Evolutionary conservation across 441 rosid species (phyloP).

Genomic region (Adansonia rubrostipa): DNA sequence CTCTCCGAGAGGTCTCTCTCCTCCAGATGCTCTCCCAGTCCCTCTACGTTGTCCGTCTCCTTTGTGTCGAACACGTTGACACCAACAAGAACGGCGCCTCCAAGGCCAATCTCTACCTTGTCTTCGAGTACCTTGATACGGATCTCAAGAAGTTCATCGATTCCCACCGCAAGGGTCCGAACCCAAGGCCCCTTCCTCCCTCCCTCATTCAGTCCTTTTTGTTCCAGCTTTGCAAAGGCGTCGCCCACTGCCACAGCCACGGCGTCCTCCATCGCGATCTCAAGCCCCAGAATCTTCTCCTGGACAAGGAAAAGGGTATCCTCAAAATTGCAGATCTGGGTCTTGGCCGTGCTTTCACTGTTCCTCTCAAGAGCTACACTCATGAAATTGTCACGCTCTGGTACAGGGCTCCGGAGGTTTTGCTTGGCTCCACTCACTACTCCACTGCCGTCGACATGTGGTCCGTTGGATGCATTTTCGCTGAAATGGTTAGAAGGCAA

Average conservation of each 20-base stretch:
- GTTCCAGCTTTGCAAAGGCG: slow-evolving; percentile 89
- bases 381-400: slow-evolving; percentile 96
- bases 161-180: slow-evolving; percentile 69
- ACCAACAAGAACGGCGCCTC: slow-evolving; percentile 25
- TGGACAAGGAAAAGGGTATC: slow-evolving; percentile 80
- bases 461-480: slow-evolving; percentile 99
- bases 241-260: slow-evolving; percentile 91
- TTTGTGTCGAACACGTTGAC: slow-evolving; percentile 82
- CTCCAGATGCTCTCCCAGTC: slow-evolving; percentile 96
- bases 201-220: slow-evolving; percentile 62
- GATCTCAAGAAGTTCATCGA: slow-evolving; percentile 93
- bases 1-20: slow-evolving; percentile 90
- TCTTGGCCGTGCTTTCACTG: slow-evolving; percentile 81
- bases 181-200: slow-evolving; percentile 64
- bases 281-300: slow-evolving; percentile 85
- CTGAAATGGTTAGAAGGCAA: slow-evolving; percentile 90
- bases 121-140: slow-evolving; percentile 85
- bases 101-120: slow-evolving; percentile 79
- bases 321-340: slow-evolving; percentile 93
- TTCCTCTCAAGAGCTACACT: slow-evolving; percentile 87
- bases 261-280: slow-evolving; percentile 95
- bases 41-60: slow-evolving; percentile 85
- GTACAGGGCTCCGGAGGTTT: slow-evolving; percentile 93
- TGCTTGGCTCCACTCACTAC: slow-evolving; percentile 85
- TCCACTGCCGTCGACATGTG: slow-evolving; percentile 91